Conservation (phyloP, 73 alveolate genomes). For the Urostyla sp. region DNA sequence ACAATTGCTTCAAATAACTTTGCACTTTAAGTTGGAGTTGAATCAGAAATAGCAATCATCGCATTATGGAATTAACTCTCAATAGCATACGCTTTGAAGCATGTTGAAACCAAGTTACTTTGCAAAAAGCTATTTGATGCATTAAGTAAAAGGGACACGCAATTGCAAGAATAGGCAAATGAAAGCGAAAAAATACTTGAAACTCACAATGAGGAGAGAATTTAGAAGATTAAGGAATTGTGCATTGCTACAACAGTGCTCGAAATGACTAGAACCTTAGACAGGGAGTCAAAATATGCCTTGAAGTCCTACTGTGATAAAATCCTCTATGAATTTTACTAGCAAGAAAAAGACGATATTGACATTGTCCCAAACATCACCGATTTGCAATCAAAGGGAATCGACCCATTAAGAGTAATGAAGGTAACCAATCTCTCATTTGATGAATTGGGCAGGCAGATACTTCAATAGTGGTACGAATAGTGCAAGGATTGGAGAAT, state of each 20-base stretch:
- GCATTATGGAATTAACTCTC: constrained; percentile 30
- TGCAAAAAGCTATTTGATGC: constrained; percentile 34
- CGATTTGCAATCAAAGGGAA: constrained; percentile 14
- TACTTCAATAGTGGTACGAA: constrained; percentile 14
- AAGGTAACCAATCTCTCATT: constrained; percentile 26
- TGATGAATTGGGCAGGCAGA: constrained; percentile 29
- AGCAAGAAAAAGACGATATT: background rate
- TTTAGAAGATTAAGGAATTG: constrained; percentile 15
- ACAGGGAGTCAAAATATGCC: constrained; percentile 10
- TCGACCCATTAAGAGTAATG: constrained; percentile 40
- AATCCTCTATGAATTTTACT: background rate
- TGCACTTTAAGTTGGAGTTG: constrained; percentile 27
- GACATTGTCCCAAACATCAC: constrained; percentile 36
- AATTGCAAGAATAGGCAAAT: constrained; percentile 1
- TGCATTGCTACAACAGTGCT: constrained; percentile 41
- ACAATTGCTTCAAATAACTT: constrained; percentile 55
- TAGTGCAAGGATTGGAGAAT: constrained; percentile 1
- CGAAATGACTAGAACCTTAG: constrained; percentile 35
- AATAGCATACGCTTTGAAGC: constrained; percentile 35
- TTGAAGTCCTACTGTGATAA: constrained; percentile 53
- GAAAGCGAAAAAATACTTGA: background rate
- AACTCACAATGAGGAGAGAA: constrained; percentile 22
- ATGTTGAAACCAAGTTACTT: background rate
- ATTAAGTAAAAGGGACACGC: constrained; percentile 14
- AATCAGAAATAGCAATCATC: constrained; percentile 37